Percentiles rank a stretch among this genome's conserved stretches.
phyloP scores from a whole-genome alignment of 139 green algal species.

The Yamagishiella unicocca region DNA sequence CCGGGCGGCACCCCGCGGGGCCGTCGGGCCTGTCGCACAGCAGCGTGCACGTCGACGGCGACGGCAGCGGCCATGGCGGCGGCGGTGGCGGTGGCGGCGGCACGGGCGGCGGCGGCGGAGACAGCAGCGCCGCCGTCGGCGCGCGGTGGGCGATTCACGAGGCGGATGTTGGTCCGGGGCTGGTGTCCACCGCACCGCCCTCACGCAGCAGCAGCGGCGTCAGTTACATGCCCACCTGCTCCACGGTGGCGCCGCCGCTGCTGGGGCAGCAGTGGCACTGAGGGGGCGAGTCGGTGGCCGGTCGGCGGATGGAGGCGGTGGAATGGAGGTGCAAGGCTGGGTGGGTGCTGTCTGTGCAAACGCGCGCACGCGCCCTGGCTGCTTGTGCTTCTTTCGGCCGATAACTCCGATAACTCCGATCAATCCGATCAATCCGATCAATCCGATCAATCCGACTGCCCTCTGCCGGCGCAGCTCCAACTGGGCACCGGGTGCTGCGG shows the following conservation, averaged over 20 bases:
- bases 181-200: neutral
- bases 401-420: too few relatives aligned
- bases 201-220: neutral
- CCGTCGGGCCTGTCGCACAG: neutral
- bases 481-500: too few relatives aligned
- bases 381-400: too few relatives aligned
- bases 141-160: neutral
- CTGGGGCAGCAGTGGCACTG: neutral
- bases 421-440: too few relatives aligned
- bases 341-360: too few relatives aligned
- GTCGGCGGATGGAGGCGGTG: too few relatives aligned
- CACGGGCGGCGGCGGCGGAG: neutral
- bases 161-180: neutral
- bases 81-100: neutral
- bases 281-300: too few relatives aligned
- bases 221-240: conserved; percentile 3
- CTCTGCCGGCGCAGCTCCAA: too few relatives aligned
- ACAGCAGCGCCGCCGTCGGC: neutral
- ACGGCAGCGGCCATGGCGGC: neutral
- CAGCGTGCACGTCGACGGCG: neutral
- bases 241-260: conserved; percentile 9
- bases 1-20: neutral
- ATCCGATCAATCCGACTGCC: too few relatives aligned
- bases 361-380: too few relatives aligned
- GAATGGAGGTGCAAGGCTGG: too few relatives aligned